Evolutionary conservation across 805 yeast species (phyloP).

Genomic region (Spathaspora boniae): DNA sequence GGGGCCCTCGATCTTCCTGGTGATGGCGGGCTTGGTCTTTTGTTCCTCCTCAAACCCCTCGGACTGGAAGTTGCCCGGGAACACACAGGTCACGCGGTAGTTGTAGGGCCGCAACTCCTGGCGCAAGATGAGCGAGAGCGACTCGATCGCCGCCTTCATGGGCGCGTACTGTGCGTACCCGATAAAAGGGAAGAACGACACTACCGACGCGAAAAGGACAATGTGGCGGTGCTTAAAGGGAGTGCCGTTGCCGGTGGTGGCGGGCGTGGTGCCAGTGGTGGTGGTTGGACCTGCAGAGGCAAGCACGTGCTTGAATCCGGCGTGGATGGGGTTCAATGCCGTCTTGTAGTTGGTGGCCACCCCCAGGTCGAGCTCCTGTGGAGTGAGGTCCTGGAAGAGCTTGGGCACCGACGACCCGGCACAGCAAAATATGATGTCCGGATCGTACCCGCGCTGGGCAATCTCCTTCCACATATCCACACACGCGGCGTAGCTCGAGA

Average conservation of each 20-base stretch:
- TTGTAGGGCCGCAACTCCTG: slow-evolving; percentile 74
- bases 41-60: slow-evolving; percentile 87
- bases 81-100: slow-evolving; percentile 67
- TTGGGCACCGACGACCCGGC: slow-evolving; percentile 87
- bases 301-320: slow-evolving; percentile 43
- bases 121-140: slow-evolving; percentile 72
- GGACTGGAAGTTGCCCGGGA: slow-evolving; percentile 86
- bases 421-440: slow-evolving; percentile 78
- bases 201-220: slow-evolving; percentile 65
- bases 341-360: slow-evolving; percentile 70
- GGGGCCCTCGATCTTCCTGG: slow-evolving; percentile 81
- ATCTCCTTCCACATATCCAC: slow-evolving; percentile 40
- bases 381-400: slow-evolving; percentile 63
- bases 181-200: slow-evolving; percentile 81
- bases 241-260: slow-evolving; percentile 12
- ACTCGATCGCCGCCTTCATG: slow-evolving; percentile 72
- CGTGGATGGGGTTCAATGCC: slow-evolving; percentile 68
- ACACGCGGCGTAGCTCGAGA: slow-evolving; percentile 52
- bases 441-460: slow-evolving; percentile 30
- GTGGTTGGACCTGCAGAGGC: slow-evolving; percentile 30
- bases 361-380: slow-evolving; percentile 57
- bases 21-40: slow-evolving; percentile 78
- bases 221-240: slow-evolving; percentile 48
- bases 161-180: slow-evolving; percentile 95
- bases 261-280: slow-evolving; percentile 55